Evolutionary conservation across 164 flowering plant species (phyloP), one percentile per base, ranked within the genome.

Genomic region (Chloranthus sessilifolius): DNA sequence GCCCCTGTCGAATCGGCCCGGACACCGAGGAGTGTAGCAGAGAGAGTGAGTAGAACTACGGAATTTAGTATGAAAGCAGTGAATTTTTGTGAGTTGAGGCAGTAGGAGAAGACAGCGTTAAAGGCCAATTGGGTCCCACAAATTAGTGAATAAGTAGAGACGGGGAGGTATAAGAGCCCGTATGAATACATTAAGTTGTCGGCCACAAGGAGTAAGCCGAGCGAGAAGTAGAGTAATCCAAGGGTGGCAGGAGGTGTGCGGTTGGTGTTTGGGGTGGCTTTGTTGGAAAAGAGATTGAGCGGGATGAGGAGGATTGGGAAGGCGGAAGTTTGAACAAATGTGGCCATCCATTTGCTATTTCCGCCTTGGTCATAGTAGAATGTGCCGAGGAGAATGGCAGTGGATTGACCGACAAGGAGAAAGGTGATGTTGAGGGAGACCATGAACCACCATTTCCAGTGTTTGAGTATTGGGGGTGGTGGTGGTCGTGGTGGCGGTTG

Each of bases 281-380:
- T 27, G 40, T 28, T 24, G 17, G 45, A 12, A 11, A 58, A 39
- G 47, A 59, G 1, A 29, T 47, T 43, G 4, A 43, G 44, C 7
- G 67, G 71, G 60, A 71, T 15, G 19, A 62, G 12, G 23, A 74
- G 67, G 7, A 71, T 21, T 2, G 76, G 79, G 31, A 71, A 74
- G 28, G 60, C 79, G 24, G 56, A 60, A 28, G 76, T 56, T 58
- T 74, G 79, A n/a, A 74, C 74, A 3, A 74, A 35, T 7, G 79
- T 68, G 3, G 71, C 75, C 74, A 74, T 50, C 79, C 79, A 74
- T 63, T 45, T 74, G 34, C 79, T 71, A 41, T 66, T 74, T 20
- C 79, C 76, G 15, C 79, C 79, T 20, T 74, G 39, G 26, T 68
- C 66, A 24, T 64, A 74, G 44, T 74, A 74, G n/a, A 61, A 63